Evolutionary conservation across 2,329 filamentous ascomycete species (phyloP).

Genomic region (Neonectria neomacrospora): DNA sequence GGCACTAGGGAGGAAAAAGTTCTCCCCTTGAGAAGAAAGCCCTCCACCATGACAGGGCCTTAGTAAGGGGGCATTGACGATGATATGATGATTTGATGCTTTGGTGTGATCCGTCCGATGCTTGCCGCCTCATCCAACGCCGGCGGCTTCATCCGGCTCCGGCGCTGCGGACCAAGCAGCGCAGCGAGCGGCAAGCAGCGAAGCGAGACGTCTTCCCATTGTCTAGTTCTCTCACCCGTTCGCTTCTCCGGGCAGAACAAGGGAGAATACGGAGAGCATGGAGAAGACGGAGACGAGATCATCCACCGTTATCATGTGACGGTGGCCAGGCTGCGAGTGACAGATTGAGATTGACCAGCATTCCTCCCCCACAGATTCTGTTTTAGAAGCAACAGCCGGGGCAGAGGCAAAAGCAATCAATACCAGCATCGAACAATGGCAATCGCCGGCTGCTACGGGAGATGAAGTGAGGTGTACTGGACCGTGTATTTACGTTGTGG

Average conservation of each 20-base stretch:
- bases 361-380: constrained; percentile 5
- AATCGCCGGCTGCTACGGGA: constrained; percentile 13
- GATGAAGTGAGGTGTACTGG: no score
- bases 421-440: not conserved
- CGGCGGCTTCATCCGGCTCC: constrained; percentile 7
- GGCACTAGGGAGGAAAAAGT: constrained; percentile 3
- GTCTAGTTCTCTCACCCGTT: not conserved
- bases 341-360: constrained; percentile 1
- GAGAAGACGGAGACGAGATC: not conserved
- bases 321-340: not conserved
- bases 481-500: not conserved
- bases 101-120: constrained; percentile 18
- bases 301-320: not conserved
- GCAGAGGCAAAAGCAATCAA: no score
- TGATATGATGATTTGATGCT: constrained; percentile 27
- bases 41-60: constrained; percentile 23
- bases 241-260: not conserved
- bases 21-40: constrained; percentile 7
- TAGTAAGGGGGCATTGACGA: constrained; percentile 27
- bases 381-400: not conserved
- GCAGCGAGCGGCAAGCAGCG: not conserved
- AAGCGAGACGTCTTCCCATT: not conserved
- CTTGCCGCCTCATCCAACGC: constrained; percentile 5
- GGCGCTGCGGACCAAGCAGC: not conserved
- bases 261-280: not conserved